Conservation (phyloP, 2,329 filamentous ascomycete genomes). For the Neospermospora avenae region DNA sequence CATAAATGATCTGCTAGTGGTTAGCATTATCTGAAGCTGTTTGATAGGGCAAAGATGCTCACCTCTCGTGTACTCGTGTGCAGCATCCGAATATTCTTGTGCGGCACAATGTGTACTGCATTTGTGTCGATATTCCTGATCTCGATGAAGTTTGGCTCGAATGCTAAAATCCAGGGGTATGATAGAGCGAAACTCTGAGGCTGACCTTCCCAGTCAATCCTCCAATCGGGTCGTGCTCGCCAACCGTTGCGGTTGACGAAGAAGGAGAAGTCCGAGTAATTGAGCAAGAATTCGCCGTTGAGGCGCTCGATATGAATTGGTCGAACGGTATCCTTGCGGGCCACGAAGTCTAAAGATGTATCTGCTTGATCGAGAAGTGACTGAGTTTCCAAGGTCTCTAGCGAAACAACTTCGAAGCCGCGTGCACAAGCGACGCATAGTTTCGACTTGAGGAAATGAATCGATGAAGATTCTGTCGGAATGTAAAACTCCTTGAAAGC, state of each 20-base stretch:
- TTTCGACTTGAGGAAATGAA: slow-evolving; percentile 96
- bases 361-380: slow-evolving; percentile 95
- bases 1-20: slow-evolving; percentile 80
- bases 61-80: slow-evolving; percentile 97
- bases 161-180: slow-evolving; percentile 94
- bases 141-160: slow-evolving; percentile 97
- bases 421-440: slow-evolving; percentile 93
- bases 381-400: slow-evolving; percentile 97
- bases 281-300: slow-evolving; percentile 94
- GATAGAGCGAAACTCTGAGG: slow-evolving; percentile 91
- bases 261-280: slow-evolving; percentile 98
- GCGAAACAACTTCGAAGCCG: slow-evolving; percentile 94
- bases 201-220: slow-evolving; percentile 94
- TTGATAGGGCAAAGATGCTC: slow-evolving; percentile 37
- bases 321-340: slow-evolving; percentile 86
- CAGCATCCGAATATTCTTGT: slow-evolving; percentile 95
- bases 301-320: slow-evolving; percentile 97
- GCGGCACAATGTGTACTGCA: slow-evolving; percentile 91
- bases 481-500: slow-evolving; percentile 99
- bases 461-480: slow-evolving; percentile 94
- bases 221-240: slow-evolving; percentile 94
- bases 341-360: slow-evolving; percentile 95
- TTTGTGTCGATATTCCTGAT: slow-evolving; percentile 93
- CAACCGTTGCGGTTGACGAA: slow-evolving; percentile 99
- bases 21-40: slow-evolving; percentile 27